Conservation (phyloP, 495 filamentous ascomycete genomes). For the Annulohypoxylon nitens region DNA sequence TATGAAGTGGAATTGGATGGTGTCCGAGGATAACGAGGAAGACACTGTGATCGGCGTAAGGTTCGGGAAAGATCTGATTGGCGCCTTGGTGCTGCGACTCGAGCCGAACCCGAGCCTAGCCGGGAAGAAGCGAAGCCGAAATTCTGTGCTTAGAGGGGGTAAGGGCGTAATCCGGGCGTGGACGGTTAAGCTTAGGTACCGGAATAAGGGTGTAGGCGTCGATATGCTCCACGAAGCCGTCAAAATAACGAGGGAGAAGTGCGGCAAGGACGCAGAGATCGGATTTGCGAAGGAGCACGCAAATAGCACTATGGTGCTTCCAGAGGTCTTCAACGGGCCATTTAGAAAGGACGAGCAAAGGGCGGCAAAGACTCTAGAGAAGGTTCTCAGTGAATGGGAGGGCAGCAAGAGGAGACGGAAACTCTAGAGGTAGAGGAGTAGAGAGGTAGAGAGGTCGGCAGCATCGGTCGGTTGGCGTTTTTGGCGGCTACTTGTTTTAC, state of each 20-base stretch:
- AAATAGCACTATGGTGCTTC: constrained; percentile 71
- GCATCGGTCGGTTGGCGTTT: constrained; percentile 36
- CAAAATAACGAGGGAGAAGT: constrained; percentile 66
- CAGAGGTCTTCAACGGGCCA: constrained; percentile 68
- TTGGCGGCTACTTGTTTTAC: constrained; percentile 33
- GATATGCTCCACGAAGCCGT: constrained; percentile 77
- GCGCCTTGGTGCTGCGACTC: constrained; percentile 59
- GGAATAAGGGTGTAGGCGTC: constrained; percentile 74
- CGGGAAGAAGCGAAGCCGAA: constrained; percentile 42
- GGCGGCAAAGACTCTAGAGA: constrained; percentile 65
- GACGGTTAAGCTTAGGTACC: constrained; percentile 76
- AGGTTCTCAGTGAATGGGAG: constrained; percentile 59
- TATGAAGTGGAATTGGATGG: constrained; percentile 56
- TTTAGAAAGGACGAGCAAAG: constrained; percentile 69
- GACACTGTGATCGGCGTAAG: constrained; percentile 59
- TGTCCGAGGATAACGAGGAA: constrained; percentile 51
- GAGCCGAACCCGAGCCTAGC: constrained; percentile 51
- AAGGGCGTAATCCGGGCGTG: constrained; percentile 76
- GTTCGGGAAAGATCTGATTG: constrained; percentile 57
- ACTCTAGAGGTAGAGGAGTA: constrained; percentile 22
- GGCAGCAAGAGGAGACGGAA: constrained; percentile 54
- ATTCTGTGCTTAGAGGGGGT: constrained; percentile 56
- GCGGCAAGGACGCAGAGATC: constrained; percentile 68
- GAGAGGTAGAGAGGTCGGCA: background rate
- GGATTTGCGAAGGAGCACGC: constrained; percentile 78